phyloP scores from a whole-genome alignment of 371 early-diverging fungal species.

The Circinella umbellata region DNA sequence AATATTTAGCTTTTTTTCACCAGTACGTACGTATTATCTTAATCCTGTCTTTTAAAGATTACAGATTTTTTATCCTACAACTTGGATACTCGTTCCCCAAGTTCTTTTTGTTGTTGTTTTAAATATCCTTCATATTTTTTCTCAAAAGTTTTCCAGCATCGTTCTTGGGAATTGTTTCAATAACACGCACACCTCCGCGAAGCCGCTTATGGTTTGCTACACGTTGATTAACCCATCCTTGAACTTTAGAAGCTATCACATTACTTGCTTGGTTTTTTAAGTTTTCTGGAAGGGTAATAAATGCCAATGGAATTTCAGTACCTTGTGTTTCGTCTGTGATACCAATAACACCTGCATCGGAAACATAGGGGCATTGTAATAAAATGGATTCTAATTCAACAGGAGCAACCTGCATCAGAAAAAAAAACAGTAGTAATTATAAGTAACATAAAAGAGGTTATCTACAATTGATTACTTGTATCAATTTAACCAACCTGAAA shows the following conservation, averaged over 20 bases:
- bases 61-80: not conserved
- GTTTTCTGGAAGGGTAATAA: slow-evolving; percentile 56
- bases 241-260: slow-evolving; percentile 49
- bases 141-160: slow-evolving; percentile 82
- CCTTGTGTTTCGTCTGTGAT: slow-evolving; percentile 52
- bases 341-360: slow-evolving; percentile 78
- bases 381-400: slow-evolving; percentile 82
- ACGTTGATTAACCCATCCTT: slow-evolving; percentile 62
- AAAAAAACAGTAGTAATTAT: too few relatives aligned
- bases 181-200: slow-evolving; percentile 76
- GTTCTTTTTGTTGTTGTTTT: not conserved
- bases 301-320: slow-evolving; percentile 83
- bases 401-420: slow-evolving; percentile 16
- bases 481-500: slow-evolving; percentile 38
- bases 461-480: too few relatives aligned
- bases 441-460: too few relatives aligned
- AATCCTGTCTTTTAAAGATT: too few relatives aligned
- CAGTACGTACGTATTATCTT: too few relatives aligned
- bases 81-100: slow-evolving; percentile 1
- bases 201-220: slow-evolving; percentile 75
- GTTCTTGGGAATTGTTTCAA: slow-evolving; percentile 75
- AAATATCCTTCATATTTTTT: slow-evolving; percentile 26
- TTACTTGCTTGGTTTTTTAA: slow-evolving; percentile 23
- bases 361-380: slow-evolving; percentile 65
- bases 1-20: not conserved